Evolutionary conservation across 768 basidiomycete genomes (phyloP).

Genomic region (Kwoniella mangroviensis): DNA sequence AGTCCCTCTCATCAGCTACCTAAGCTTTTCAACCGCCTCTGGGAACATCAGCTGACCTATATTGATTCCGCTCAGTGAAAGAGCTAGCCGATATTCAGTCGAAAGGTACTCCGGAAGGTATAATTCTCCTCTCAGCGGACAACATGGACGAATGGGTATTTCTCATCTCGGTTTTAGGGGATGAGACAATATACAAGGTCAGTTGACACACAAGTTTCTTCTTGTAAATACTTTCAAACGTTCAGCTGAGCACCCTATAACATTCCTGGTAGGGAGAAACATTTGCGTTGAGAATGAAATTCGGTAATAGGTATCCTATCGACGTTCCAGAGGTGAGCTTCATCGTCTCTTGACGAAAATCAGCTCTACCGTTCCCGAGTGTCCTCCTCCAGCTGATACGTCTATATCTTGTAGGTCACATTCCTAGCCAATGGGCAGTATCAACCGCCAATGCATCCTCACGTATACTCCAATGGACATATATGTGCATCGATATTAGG

Average conservation of each 20-base stretch:
- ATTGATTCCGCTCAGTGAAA: slow-evolving; percentile 36
- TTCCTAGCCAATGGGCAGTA: slow-evolving; percentile 44
- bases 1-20: neutral
- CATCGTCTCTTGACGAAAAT: neutral
- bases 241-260: no score
- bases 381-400: neutral
- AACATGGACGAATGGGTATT: slow-evolving; percentile 49
- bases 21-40: neutral
- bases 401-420: slow-evolving; percentile 39
- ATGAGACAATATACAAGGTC: slow-evolving; percentile 50
- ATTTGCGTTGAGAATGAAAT: slow-evolving; percentile 47
- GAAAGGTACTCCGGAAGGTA: slow-evolving; percentile 51
- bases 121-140: slow-evolving; percentile 43
- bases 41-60: neutral
- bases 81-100: slow-evolving; percentile 50
- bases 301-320: slow-evolving; percentile 47
- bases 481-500: slow-evolving; percentile 56
- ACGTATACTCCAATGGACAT: slow-evolving; percentile 55
- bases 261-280: slow-evolving; percentile 53
- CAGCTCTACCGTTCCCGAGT: neutral
- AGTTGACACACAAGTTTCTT: slow-evolving; percentile 17
- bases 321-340: slow-evolving; percentile 46
- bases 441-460: slow-evolving; percentile 52
- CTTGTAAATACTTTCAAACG: no score
- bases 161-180: slow-evolving; percentile 44